Evolutionary conservation across 495 filamentous ascomycete species (phyloP).

Genomic region (Wilcoxina mikolae): DNA sequence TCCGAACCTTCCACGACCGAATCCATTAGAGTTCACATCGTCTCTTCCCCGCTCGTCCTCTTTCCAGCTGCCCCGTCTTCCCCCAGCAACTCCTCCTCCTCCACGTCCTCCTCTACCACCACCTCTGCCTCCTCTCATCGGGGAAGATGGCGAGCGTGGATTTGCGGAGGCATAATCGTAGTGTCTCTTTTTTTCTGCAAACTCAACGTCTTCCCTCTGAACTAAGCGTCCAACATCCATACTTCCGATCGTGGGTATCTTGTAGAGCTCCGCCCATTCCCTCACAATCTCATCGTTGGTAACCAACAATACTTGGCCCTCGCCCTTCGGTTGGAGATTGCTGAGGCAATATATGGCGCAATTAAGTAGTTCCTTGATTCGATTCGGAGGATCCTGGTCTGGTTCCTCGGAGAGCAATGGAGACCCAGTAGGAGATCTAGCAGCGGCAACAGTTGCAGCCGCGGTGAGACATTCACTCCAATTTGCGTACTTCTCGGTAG

Average conservation of each 20-base stretch:
- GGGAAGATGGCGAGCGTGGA: constrained; percentile 1
- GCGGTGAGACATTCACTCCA: constrained; percentile 41
- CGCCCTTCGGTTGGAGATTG: constrained; percentile 31
- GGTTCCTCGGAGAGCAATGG: background rate
- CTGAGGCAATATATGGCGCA: constrained; percentile 48
- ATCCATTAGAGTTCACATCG: constrained; percentile 2
- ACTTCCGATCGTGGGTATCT: constrained; percentile 42
- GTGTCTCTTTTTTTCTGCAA: constrained; percentile 9
- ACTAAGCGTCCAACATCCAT: constrained; percentile 13
- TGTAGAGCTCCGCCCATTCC: constrained; percentile 45
- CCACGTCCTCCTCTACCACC: background rate
- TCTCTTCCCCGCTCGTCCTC: background rate
- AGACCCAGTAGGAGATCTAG: constrained; percentile 1
- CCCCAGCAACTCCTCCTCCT: background rate
- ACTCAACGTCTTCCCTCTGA: constrained; percentile 21
- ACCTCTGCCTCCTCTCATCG: background rate
- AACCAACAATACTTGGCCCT: constrained; percentile 39
- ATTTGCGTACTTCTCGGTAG: constrained; percentile 42
- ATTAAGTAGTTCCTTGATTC: constrained; percentile 38
- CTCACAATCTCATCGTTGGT: constrained; percentile 45
- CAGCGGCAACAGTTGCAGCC: background rate
- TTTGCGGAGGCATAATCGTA: constrained; percentile 9
- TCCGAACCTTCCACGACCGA: background rate
- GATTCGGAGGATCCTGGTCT: constrained; percentile 11
- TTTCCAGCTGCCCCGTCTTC: constrained; percentile 3